Evolutionary conservation across 192 early-diverging fungal genomes (phyloP), one percentile per base, ranked within the genome.

Genomic region (Linnemannia elongata): DNA sequence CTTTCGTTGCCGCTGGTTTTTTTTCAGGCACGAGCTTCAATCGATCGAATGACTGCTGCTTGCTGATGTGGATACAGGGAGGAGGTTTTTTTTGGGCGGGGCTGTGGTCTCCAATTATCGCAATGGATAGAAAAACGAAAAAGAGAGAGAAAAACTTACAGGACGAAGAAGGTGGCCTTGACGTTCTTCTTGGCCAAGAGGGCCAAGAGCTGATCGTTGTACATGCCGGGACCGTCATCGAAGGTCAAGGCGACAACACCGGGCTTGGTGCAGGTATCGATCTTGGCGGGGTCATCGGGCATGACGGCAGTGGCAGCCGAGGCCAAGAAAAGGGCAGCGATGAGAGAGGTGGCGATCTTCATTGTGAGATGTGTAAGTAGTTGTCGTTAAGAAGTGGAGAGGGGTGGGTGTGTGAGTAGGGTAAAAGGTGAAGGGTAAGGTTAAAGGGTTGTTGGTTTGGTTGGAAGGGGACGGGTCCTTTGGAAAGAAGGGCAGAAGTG

Each of bases 81-180:
- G 38, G 38, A 6, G 3, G 10, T 44, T 6, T 44, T 6, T 44
- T 6, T 44, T 44, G 8, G 44, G 44, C 13, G 0, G 0, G 47
- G 17, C 18, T 49, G 47, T 49, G 3, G 17, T 49, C 47, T 49
- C 47, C 0, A 49, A 49, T 52, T 52, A 6, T 45, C 13, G 44
- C 44, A 6, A 45, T 0, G 7, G 10, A 13, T 45, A 45, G 1
- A 45, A 45, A 45, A 45, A 45, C 18, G 22, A 66, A 30, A 4
- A 35, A 44, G 54, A 35, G 13, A 52, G 9, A 44, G 17, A 0
- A 42, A 42, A 20, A 76, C 76, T 69, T 94, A 94, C 79, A 92
- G 79, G 36, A 95, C 88, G 79, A 88, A 94, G 83, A 95, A 95
- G 3, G 94, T 95, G 4, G 90, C 94, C 79, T 93, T 94, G 75